Percentiles rank a stretch among this genome's conserved stretches.
Evolutionary conservation across 2,329 filamentous ascomycete species (phyloP).

Genomic region (Talaromyces islandicus): DNA sequence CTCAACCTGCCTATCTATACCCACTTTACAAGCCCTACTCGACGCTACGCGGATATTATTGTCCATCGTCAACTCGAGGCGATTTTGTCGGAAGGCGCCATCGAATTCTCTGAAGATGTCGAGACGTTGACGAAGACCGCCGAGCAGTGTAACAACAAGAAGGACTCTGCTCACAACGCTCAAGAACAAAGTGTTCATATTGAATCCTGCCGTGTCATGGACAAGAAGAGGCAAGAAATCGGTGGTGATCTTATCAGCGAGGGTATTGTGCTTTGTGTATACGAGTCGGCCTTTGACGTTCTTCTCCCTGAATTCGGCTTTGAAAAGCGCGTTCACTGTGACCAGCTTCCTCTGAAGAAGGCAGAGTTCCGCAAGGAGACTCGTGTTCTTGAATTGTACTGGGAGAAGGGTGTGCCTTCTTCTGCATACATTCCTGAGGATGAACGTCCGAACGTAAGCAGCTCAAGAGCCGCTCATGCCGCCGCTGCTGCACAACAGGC

Average conservation of each 20-base stretch:
- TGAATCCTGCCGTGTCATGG: conserved; percentile 92
- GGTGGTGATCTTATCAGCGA: conserved; percentile 92
- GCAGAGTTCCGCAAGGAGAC: conserved; percentile 98
- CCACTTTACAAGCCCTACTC: conserved; percentile 92
- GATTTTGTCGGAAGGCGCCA: conserved; percentile 70
- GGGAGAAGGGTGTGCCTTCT: conserved; percentile 98
- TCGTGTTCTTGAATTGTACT: conserved; percentile 91
- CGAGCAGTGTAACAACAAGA: conserved; percentile 97
- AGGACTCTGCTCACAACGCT: conserved; percentile 93
- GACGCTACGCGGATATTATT: conserved; percentile 89
- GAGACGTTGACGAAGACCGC: conserved; percentile 86
- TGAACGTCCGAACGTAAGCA: conserved; percentile 81
- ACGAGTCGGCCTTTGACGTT: conserved; percentile 97
- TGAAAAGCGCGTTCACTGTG: conserved; percentile 98
- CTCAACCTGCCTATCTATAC: conserved; percentile 92
- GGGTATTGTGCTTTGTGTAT: conserved; percentile 93
- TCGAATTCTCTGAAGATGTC: conserved; percentile 83
- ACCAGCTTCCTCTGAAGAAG: conserved; percentile 94
- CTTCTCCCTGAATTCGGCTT: conserved; percentile 98
- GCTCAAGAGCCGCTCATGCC: conserved; percentile 67
- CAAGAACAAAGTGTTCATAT: conserved; percentile 99
- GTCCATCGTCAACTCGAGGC: conserved; percentile 93
- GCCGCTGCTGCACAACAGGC: conserved; percentile 60
- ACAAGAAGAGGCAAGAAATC: conserved; percentile 77
- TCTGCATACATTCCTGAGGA: conserved; percentile 96